Conservation (phyloP, 768 basidiomycete genomes). For the Serendipita sp. region DNA sequence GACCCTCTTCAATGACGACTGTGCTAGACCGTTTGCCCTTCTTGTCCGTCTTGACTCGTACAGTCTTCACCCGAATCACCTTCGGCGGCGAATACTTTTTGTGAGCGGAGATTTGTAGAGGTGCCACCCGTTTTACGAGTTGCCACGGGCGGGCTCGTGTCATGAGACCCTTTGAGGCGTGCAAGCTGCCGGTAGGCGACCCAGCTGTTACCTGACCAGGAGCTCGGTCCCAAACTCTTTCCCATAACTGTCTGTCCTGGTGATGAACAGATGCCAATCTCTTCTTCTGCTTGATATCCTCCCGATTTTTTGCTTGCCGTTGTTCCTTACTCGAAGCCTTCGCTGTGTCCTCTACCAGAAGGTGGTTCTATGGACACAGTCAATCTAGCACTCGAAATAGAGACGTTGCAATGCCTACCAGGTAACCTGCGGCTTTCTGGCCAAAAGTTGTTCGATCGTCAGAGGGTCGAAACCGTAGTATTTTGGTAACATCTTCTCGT, state of each 20-base stretch:
- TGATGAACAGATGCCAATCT: neutral
- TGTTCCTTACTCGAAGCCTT: neutral
- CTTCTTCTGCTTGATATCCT: neutral
- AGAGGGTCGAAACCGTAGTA: constrained; percentile 9
- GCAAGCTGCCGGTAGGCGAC: neutral
- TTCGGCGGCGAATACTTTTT: neutral
- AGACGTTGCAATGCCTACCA: neutral
- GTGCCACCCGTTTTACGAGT: neutral
- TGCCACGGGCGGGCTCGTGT: neutral
- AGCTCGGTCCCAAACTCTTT: neutral
- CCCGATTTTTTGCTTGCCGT: neutral
- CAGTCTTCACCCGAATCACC: constrained; percentile 1
- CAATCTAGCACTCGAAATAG: neutral
- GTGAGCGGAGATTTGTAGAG: neutral
- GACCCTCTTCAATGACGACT: neutral
- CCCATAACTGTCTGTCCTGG: neutral
- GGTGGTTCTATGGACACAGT: neutral
- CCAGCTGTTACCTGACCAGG: neutral
- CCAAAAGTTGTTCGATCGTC: neutral
- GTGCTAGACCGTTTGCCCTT: neutral
- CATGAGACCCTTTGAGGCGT: neutral
- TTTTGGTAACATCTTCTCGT: constrained; percentile 13
- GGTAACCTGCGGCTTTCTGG: neutral
- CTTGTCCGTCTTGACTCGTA: neutral
- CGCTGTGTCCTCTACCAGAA: neutral